Evolutionary conservation across 2,329 filamentous ascomycete species (phyloP), one percentile per base, ranked within the genome.

Genomic region (Diaporthe destruens): DNA sequence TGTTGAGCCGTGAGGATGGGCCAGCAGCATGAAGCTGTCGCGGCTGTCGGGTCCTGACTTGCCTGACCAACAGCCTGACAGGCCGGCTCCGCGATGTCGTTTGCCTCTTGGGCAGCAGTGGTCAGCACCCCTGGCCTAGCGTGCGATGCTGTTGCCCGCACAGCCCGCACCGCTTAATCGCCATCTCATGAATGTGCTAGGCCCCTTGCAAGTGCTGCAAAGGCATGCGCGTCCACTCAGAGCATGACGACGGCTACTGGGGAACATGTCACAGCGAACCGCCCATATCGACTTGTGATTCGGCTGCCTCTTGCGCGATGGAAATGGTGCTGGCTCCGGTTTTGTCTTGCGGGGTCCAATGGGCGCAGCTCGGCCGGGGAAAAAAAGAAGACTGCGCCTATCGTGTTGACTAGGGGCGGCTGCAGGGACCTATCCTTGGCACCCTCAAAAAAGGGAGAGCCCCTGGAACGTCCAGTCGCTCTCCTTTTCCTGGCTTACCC

Each of bases 151-250:
- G 39, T 39, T 18, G 12, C 36, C 29, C 23, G 56, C 56, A 72
- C 51, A 12, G 12, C 36, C 29, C 23, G 56, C 56, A 72, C 51
- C 71, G 66, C 71, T 72, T 72, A 39, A 29, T 66, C 71, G 71
- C 56, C 71, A 65, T 49, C 51, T 42, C 42, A 54, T 34, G 16
- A 34, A 12, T 36, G 51, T n/a, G 69, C 69, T 61, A 29, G 42
- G 49, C 18, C 47, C 68, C 51, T 42, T 69, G 25, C 44, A 63
- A 56, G 53, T 36, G 14, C 54, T 65, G 51, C 20, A 29, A 34
- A 49, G 16, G 69, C 36, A 49, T 55, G 69, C 63, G 70, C 72
- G 70, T 66, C 56, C 68, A 69, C 59, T 49, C 25, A 29, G 44
- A 61, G 54, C 34, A 56, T 53, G 59, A 42, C 42, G 71, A 65